Conservation (phyloP, 208 protist species). For the Leishmania turanica region DNA sequence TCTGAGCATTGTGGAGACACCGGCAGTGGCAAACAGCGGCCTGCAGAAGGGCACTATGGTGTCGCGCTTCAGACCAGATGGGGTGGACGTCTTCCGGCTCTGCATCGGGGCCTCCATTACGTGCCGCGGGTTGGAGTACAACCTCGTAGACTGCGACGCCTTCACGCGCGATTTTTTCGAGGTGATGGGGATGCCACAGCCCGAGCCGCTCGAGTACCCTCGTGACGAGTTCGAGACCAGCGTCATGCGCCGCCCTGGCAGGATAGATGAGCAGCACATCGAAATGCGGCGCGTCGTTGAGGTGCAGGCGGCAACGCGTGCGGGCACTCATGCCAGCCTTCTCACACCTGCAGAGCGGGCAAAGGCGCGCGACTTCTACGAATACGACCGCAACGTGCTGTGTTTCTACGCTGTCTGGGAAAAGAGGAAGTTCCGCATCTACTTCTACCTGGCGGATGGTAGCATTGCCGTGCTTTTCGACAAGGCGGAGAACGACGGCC, state of each 20-base stretch:
- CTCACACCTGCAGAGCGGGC: constrained; percentile 82
- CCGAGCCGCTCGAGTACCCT: constrained; percentile 75
- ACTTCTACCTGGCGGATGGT: constrained; percentile 96
- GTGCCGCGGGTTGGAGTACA: constrained; percentile 89
- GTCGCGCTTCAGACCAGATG: constrained; percentile 79
- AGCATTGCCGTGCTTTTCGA: constrained; percentile 94
- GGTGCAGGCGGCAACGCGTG: constrained; percentile 53
- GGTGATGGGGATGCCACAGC: constrained; percentile 74
- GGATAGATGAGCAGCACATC: constrained; percentile 69
- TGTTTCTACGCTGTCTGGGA: constrained; percentile 96
- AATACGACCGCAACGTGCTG: constrained; percentile 95
- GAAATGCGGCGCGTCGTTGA: constrained; percentile 88
- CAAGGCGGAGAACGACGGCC: constrained; percentile 90
- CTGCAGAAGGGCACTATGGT: constrained; percentile 92
- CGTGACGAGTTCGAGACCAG: constrained; percentile 76
- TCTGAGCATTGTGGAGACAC: constrained; percentile 92
- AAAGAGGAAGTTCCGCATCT: constrained; percentile 89
- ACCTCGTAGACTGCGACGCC: constrained; percentile 94
- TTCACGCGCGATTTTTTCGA: constrained; percentile 93
- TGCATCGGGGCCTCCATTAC: constrained; percentile 79
- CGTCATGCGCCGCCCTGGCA: constrained; percentile 15
- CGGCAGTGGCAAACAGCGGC: constrained; percentile 92
- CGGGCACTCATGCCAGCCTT: constrained; percentile 78
- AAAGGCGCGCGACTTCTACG: constrained; percentile 87
- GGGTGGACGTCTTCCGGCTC: constrained; percentile 78